Conservation (phyloP, 1,284 basidiomycete genomes). For the Rugosomyces carneus region DNA sequence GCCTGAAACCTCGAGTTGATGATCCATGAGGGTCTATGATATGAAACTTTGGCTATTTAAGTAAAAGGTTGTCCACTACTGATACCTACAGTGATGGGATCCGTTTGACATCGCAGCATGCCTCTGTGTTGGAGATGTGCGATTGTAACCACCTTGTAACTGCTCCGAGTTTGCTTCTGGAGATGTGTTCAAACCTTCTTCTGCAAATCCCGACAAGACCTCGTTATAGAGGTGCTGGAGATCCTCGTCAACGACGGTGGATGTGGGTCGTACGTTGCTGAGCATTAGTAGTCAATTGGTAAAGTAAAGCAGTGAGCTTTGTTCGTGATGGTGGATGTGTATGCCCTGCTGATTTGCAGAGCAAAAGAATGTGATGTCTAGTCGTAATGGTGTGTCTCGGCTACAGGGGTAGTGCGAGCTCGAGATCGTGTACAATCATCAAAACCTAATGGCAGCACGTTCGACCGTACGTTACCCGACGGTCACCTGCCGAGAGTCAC, state of each 20-base stretch:
- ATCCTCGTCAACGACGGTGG: slow-evolving; percentile 54
- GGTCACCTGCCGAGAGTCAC: slow-evolving; percentile 12
- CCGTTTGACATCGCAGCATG: slow-evolving; percentile 13
- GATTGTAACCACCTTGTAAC: slow-evolving; percentile 28
- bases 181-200: slow-evolving; percentile 23
- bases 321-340: neutral
- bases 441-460: slow-evolving; percentile 2
- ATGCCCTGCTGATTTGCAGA: slow-evolving; percentile 5
- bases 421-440: slow-evolving; percentile 14
- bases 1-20: slow-evolving; percentile 14
- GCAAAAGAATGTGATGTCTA: neutral
- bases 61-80: neutral
- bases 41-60: slow-evolving; percentile 7
- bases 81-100: slow-evolving; percentile 15
- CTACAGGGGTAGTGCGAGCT: slow-evolving; percentile 11
- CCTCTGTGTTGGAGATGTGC: slow-evolving; percentile 10
- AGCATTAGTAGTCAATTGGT: slow-evolving; percentile 11
- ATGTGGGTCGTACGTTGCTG: slow-evolving; percentile 22
- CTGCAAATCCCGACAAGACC: slow-evolving; percentile 60
- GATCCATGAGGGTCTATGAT: slow-evolving; percentile 12
- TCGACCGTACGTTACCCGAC: slow-evolving; percentile 13
- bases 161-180: slow-evolving; percentile 29
- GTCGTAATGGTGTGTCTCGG: slow-evolving; percentile 4
- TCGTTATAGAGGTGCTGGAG: slow-evolving; percentile 66
- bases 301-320: slow-evolving; percentile 2